These are phyloP conservation scores for Toxoplasma gondii DNA, from an alignment of 169 alveolate species.

Conservation along the genomic window DNA sequence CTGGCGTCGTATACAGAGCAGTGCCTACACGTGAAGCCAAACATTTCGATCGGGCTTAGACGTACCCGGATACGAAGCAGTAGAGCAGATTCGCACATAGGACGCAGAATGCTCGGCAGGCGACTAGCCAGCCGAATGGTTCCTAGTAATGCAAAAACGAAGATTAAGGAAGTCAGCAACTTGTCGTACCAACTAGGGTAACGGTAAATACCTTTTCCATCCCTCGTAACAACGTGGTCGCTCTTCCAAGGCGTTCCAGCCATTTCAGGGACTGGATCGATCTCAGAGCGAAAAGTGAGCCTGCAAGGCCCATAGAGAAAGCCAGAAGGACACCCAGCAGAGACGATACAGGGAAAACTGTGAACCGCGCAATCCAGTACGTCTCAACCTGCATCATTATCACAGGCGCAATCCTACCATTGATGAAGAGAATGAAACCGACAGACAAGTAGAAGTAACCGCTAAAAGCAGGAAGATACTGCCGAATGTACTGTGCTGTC, in stretches of 20 bases:
- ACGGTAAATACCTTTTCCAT: not conserved
- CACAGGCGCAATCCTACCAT: not conserved
- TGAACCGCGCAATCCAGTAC: not conserved
- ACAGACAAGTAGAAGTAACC: not conserved
- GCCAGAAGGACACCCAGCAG: not conserved
- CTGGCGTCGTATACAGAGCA: not conserved
- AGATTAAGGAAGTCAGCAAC: not conserved
- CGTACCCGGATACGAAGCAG: slow-evolving; percentile 34
- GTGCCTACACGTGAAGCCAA: not conserved
- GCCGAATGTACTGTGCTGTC: not conserved
- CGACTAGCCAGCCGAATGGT: not conserved
- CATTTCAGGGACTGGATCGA: not conserved
- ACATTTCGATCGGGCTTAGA: not conserved
- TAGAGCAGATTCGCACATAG: not conserved
- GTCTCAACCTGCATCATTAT: too few relatives aligned
- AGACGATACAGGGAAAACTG: not conserved
- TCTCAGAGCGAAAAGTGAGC: slow-evolving; percentile 2
- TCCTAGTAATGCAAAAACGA: not conserved
- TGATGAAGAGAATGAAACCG: slow-evolving; percentile 4
- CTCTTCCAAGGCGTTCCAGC: not conserved
- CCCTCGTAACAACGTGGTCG: not conserved
- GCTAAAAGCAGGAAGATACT: not conserved
- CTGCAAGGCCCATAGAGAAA: not conserved
- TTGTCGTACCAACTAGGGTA: not conserved
- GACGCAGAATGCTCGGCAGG: not conserved